These are phyloP conservation scores for Wickerhamomyces bisporus DNA, from an alignment of 805 yeast species.

Conservation along the genomic window DNA sequence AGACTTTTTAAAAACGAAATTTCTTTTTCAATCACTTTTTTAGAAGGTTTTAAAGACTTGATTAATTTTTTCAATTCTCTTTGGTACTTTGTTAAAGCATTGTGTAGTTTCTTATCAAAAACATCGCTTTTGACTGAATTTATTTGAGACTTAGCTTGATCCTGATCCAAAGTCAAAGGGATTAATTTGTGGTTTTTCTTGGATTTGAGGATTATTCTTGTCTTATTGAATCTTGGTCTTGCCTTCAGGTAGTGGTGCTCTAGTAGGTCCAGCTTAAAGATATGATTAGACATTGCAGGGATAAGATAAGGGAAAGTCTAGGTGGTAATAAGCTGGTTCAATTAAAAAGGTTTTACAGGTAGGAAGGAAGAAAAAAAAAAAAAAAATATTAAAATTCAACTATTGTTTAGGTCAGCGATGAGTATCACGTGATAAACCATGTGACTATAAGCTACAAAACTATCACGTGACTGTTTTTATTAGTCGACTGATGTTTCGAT, in stretches of 20 bases:
- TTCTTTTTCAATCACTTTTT: constrained; percentile 13
- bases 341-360: no score
- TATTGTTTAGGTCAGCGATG: no score
- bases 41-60: constrained; percentile 9
- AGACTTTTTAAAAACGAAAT: constrained; percentile 16
- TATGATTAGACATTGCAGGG: background rate
- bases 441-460: no score
- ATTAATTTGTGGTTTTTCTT: constrained; percentile 6
- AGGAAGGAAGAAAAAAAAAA: no score
- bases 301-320: no score
- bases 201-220: constrained; percentile 3
- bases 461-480: no score
- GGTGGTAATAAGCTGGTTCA: no score
- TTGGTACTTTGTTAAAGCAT: constrained; percentile 35
- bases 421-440: no score
- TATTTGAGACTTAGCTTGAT: constrained; percentile 43
- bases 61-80: constrained; percentile 31
- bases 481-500: no score
- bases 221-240: constrained; percentile 7
- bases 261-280: constrained; percentile 10
- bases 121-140: constrained; percentile 37
- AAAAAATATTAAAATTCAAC: no score
- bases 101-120: constrained; percentile 46
- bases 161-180: constrained; percentile 4
- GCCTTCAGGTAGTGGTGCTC: constrained; percentile 8